Evolutionary conservation across 805 yeast genomes (phyloP), one percentile per base, ranked within the genome.

Genomic region (Kuraishia cidri): DNA sequence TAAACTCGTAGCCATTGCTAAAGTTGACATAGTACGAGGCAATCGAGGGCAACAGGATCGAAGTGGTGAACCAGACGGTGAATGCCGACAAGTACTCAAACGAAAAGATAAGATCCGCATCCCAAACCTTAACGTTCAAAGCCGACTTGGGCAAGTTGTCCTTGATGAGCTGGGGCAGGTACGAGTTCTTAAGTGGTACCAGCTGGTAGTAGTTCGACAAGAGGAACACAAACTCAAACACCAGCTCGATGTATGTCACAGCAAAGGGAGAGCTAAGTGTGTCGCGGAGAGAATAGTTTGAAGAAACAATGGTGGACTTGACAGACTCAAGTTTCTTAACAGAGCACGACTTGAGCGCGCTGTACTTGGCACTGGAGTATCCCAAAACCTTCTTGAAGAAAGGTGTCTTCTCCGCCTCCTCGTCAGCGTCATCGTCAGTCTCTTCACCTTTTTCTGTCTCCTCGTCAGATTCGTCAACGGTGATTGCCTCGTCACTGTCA

Each of bases 21-120:
- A 72, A 72, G 53, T 72, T 72, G 44, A 72, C 44, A 53, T 68
- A 72, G 53, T 67, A 72, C 12, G 76, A 65, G 23, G 54, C 42
- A 26, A 58, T 21, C 37, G 56, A 48, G 25, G 79, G 79, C 20
- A 63, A 34, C 5, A 52, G 38, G 26, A 66, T 47, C 5, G 74
- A 53, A 30, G 55, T 45, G 4, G 60, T 24, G n/a, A 43, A 31
- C 78, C 78, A 72, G 27, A 56, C 39, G 9, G 41, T 8, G 6
- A 64, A 39, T 14, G 64, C 52, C n/a, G 64, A 46, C 26, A 53
- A 33, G 29, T 54, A 48, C 26, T 48, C 44, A 27, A 39, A 44
- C 23, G 51, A 45, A 23, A 48, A 36, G 39, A 70, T 56, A 3
- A 52, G 48, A 4, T 60, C 37, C 15, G 62, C 35, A 41, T 71